phyloP scores from a whole-genome alignment of 176 grass and related monocot species.

The Musa troglodytarum region DNA sequence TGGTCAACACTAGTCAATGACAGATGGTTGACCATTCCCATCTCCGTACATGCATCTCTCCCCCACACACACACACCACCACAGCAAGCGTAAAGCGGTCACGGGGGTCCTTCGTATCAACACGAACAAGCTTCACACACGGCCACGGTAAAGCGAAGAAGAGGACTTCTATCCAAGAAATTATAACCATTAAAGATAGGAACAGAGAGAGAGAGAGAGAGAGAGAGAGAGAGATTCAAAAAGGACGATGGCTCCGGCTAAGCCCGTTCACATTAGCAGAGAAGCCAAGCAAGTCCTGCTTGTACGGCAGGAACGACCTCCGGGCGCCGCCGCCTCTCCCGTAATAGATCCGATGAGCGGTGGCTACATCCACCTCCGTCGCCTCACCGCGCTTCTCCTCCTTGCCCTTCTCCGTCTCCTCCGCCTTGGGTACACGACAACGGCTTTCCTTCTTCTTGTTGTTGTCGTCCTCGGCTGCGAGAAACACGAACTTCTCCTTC shows the following conservation, averaged over 20 bases:
- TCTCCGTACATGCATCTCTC: too few relatives aligned
- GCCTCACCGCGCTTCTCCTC: constrained; percentile 1
- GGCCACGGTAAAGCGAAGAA: too few relatives aligned
- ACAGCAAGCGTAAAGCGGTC: too few relatives aligned
- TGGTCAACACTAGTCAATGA: too few relatives aligned
- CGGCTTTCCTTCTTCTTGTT: not conserved
- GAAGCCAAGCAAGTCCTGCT: constrained; percentile 34
- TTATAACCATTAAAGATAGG: not conserved
- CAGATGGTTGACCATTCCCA: too few relatives aligned
- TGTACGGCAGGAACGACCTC: constrained; percentile 53
- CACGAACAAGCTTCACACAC: too few relatives aligned
- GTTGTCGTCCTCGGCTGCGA: constrained; percentile 3
- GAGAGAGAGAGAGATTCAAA: not conserved
- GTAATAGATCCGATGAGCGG: constrained; percentile 52
- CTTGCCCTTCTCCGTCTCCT: not conserved
- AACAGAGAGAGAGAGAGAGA: not conserved
- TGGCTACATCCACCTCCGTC: constrained; percentile 49
- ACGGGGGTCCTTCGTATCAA: too few relatives aligned
- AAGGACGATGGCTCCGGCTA: constrained; percentile 32
- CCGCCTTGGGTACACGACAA: not conserved
- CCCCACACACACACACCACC: too few relatives aligned
- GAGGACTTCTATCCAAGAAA: too few relatives aligned
- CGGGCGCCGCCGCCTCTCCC: constrained; percentile 21
- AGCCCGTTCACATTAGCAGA: constrained; percentile 36
- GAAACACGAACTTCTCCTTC: constrained; percentile 73